A percentile compares a stretch with the other conserved stretches of the same genome.
Evolutionary conservation across 169 alveolate genomes (phyloP).

Genomic region (Eimeria zaria): DNA sequence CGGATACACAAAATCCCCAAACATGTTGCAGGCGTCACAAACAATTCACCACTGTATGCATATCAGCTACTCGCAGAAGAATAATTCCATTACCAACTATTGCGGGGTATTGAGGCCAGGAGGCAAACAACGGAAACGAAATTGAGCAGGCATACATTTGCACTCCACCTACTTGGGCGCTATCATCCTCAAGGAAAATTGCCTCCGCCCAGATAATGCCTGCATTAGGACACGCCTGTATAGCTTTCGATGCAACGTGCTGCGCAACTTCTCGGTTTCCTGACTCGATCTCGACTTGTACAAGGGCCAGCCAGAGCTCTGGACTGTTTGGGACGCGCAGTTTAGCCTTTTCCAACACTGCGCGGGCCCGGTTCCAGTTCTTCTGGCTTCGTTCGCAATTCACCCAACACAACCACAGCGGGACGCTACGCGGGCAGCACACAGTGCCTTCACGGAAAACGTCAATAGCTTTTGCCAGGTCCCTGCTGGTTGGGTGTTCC

Average conservation of each 20-base stretch:
- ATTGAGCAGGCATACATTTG: not conserved
- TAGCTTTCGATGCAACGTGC: constrained; percentile 95
- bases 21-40: not conserved
- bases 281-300: constrained; percentile 96
- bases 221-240: constrained; percentile 97
- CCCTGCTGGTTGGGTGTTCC: constrained; percentile 86
- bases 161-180: constrained; percentile 86
- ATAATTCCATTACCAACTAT: not conserved
- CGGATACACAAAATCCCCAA: not conserved
- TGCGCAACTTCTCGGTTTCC: constrained; percentile 94
- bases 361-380: constrained; percentile 95
- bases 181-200: constrained; percentile 94
- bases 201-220: constrained; percentile 98
- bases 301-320: constrained; percentile 96
- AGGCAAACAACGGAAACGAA: not conserved
- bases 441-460: constrained; percentile 80
- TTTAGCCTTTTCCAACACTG: constrained; percentile 96
- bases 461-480: constrained; percentile 77
- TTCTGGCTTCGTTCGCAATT: constrained; percentile 90
- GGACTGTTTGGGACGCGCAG: constrained; percentile 93
- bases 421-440: constrained; percentile 87
- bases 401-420: constrained; percentile 95
- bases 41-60: not conserved
- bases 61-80: not conserved
- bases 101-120: too few species aligned